Evolutionary conservation across 108 stramenopile genomes (phyloP), one percentile per base, ranked within the genome.

Genomic region (Stephanodiscus triporus): DNA sequence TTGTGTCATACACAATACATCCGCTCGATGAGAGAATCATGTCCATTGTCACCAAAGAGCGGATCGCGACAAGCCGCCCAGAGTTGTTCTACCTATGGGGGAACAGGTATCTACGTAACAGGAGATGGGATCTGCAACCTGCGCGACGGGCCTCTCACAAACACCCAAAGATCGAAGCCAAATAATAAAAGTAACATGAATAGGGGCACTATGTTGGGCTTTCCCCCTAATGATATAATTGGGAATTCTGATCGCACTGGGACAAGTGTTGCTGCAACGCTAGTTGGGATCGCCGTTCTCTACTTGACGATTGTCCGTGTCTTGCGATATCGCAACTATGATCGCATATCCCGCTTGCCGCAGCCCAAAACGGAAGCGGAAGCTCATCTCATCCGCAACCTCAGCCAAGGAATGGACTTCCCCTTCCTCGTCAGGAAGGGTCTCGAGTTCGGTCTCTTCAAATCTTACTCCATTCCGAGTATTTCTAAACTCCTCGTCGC

Each of bases 391-490:
- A 45, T 45, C 43, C 14, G 14, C 43, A 45, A 45, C 43, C 43
- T 45, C 14, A 45, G 43, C 43, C 43, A 45, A 45, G 13, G 14
- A 45, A 17, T 45, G 43, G 63, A 64, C 63, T 64, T 64, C 30
- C 45, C 45, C 22, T 64, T 64, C 63, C 45, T 64, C 48, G 42
- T 27, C 7, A 27, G 45, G 1, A 64, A 64, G 23, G 30, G 47
- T 45, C 63, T 64, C 29, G 63, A 64, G 45, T 64, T 64, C 22
- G 63, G 63, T 17, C 48, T 64, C 6, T 64, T 64, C 45, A 64
- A 64, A 43, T 47, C 63, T 27, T 64, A 64, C 10, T 30, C 68
- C 17, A 69, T 69, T 22, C 68, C 68, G 17, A 64, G 62, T 7
- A 69, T 69, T 11, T 69, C 68, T 2, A 69, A 69, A 24, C 9